Evolutionary conservation across 805 yeast species (phyloP).

Genomic region (Jamesozyma jinghongensis): DNA sequence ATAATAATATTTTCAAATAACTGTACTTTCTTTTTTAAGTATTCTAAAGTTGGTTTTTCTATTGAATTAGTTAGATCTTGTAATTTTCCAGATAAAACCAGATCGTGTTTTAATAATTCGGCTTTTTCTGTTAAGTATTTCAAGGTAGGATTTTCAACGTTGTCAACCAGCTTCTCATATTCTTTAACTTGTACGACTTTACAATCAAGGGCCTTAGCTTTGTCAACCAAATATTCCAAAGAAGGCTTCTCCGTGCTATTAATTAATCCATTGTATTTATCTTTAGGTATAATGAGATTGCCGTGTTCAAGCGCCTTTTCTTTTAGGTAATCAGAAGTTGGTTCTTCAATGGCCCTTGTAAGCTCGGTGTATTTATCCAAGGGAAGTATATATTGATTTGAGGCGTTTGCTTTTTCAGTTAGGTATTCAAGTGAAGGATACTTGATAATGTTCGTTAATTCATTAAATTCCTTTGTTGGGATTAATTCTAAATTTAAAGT

Average conservation of each 20-base stretch:
- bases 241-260: not conserved
- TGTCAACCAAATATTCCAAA: not conserved
- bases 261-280: not conserved
- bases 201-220: slow-evolving; percentile 13
- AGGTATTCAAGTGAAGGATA: slow-evolving; percentile 8
- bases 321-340: slow-evolving; percentile 7
- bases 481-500: slow-evolving; percentile 4
- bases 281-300: slow-evolving; percentile 1
- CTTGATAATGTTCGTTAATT: slow-evolving; percentile 11
- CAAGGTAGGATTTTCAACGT: slow-evolving; percentile 8
- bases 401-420: slow-evolving; percentile 7
- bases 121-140: slow-evolving; percentile 8
- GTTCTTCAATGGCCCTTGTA: slow-evolving; percentile 5
- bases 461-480: slow-evolving; percentile 4
- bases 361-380: slow-evolving; percentile 7
- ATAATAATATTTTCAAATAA: slow-evolving; percentile 19
- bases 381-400: slow-evolving; percentile 20
- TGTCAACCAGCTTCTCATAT: slow-evolving; percentile 7
- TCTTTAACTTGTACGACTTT: slow-evolving; percentile 15
- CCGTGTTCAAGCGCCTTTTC: slow-evolving; percentile 12
- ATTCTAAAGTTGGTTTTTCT: slow-evolving; percentile 5
- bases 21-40: slow-evolving; percentile 19
- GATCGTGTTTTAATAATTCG: slow-evolving; percentile 14
- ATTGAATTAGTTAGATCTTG: slow-evolving; percentile 3
- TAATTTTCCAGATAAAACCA: slow-evolving; percentile 5